Evolutionary conservation across 352 stramenopile species (phyloP).

Genomic region (Peronospora belbahrii): DNA sequence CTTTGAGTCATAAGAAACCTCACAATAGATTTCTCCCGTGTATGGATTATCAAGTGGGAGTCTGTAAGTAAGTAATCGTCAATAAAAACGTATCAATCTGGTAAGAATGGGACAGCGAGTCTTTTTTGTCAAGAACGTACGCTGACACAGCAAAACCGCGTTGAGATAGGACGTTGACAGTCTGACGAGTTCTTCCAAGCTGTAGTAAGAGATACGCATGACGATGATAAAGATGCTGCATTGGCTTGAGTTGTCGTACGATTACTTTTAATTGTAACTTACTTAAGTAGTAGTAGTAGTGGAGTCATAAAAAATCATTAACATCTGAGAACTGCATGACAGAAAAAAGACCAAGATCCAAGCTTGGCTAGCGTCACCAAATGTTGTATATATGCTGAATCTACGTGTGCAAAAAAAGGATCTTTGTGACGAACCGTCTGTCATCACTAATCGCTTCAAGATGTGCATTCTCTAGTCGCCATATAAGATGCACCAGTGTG

Average conservation of each 20-base stretch:
- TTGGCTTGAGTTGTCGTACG: too few species aligned
- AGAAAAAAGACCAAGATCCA: neutral
- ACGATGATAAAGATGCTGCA: neutral
- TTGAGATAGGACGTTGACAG: constrained; percentile 8
- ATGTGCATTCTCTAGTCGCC: constrained; percentile 4
- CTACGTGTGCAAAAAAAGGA: neutral
- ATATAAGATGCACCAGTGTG: constrained; percentile 17
- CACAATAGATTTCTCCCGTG: constrained; percentile 52
- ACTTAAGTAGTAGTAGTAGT: constrained; percentile 16
- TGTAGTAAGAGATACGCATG: constrained; percentile 3
- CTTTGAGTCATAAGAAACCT: constrained; percentile 54
- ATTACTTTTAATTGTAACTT: neutral
- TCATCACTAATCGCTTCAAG: constrained; percentile 1
- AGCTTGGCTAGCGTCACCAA: constrained; percentile 18
- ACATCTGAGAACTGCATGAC: neutral
- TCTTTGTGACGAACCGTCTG: constrained; percentile 4
- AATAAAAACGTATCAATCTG: neutral
- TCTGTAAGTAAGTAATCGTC: constrained; percentile 9
- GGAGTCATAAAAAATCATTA: constrained; percentile 27
- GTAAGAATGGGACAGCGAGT: neutral
- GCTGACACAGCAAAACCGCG: constrained; percentile 28
- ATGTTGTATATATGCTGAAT: constrained; percentile 13
- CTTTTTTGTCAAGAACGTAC: constrained; percentile 18
- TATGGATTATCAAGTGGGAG: constrained; percentile 74
- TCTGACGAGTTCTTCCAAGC: constrained; percentile 14